phyloP scores from a whole-genome alignment of 1,139 yeast genomes.

The Scheffersomyces parashehatae region DNA sequence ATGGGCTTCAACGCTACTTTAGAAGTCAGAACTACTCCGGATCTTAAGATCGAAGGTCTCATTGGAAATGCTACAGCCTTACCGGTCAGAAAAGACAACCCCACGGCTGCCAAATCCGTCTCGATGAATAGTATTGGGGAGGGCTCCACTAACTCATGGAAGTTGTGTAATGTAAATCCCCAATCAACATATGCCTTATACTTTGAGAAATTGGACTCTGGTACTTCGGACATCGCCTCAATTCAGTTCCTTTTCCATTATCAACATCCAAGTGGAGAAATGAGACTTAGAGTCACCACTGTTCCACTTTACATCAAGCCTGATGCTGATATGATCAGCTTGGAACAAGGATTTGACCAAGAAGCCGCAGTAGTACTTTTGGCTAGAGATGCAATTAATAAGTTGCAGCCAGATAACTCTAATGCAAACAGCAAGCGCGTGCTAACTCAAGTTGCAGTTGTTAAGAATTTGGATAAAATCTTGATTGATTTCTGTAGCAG shows the following conservation, averaged over 20 bases:
- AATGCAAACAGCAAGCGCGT: constrained; percentile 11
- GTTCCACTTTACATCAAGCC: constrained; percentile 42
- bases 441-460: constrained; percentile 30
- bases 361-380: constrained; percentile 68
- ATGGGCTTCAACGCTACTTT: constrained; percentile 61
- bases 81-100: constrained; percentile 31
- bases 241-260: constrained; percentile 78
- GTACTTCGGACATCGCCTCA: constrained; percentile 29
- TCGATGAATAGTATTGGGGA: constrained; percentile 42
- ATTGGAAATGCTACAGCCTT: constrained; percentile 58
- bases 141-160: constrained; percentile 62
- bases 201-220: constrained; percentile 52
- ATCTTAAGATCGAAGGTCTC: constrained; percentile 55
- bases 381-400: constrained; percentile 54
- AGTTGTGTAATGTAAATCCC: constrained; percentile 53
- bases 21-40: constrained; percentile 52
- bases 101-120: constrained; percentile 23
- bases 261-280: constrained; percentile 55
- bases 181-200: constrained; percentile 60
- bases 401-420: constrained; percentile 34
- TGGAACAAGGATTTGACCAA: constrained; percentile 59
- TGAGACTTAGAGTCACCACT: constrained; percentile 52
- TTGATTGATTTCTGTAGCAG: constrained; percentile 82
- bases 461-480: constrained; percentile 85
- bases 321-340: constrained; percentile 41